Conservation (phyloP, 345 rosid species). For the Geranium rotundifolium region DNA sequence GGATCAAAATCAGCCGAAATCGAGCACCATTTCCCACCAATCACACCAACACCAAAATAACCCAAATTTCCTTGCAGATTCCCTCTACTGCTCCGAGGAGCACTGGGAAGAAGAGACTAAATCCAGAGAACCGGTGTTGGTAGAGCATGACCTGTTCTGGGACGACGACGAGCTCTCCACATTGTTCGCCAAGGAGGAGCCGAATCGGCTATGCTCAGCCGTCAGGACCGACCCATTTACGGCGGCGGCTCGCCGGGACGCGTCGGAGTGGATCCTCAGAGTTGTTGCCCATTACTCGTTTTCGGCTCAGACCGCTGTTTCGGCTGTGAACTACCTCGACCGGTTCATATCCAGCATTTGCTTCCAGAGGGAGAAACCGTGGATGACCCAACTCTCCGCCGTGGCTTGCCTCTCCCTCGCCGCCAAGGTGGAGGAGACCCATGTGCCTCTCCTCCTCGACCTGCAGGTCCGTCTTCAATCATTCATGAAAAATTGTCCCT, state of each 20-base stretch:
- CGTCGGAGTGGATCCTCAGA: constrained; percentile 24
- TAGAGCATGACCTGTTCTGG: constrained; percentile 41
- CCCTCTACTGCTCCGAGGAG: constrained; percentile 54
- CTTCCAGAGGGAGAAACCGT: constrained; percentile 34
- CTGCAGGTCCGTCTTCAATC: constrained; percentile 29
- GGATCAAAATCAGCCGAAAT: neutral
- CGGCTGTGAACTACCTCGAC: constrained; percentile 63
- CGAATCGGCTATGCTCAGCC: constrained; percentile 16
- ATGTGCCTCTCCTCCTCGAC: constrained; percentile 52
- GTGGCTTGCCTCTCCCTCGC: constrained; percentile 70
- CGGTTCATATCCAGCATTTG: constrained; percentile 38
- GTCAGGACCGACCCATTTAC: constrained; percentile 20
- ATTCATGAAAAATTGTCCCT: too few relatives aligned
- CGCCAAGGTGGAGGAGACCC: constrained; percentile 32
- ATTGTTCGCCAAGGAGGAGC: constrained; percentile 36
- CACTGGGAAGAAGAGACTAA: constrained; percentile 26
- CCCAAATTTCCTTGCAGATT: constrained; percentile 10
- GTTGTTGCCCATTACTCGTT: constrained; percentile 37
- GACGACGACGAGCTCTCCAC: constrained; percentile 46
- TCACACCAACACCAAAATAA: neutral
- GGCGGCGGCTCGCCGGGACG: constrained; percentile 32
- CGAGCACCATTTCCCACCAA: neutral
- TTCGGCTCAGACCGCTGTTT: constrained; percentile 43
- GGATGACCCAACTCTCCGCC: constrained; percentile 57
- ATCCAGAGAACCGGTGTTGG: constrained; percentile 8